Evolutionary conservation across 306 rosid species (phyloP).

Genomic region (Sechiopsis laciniata): DNA sequence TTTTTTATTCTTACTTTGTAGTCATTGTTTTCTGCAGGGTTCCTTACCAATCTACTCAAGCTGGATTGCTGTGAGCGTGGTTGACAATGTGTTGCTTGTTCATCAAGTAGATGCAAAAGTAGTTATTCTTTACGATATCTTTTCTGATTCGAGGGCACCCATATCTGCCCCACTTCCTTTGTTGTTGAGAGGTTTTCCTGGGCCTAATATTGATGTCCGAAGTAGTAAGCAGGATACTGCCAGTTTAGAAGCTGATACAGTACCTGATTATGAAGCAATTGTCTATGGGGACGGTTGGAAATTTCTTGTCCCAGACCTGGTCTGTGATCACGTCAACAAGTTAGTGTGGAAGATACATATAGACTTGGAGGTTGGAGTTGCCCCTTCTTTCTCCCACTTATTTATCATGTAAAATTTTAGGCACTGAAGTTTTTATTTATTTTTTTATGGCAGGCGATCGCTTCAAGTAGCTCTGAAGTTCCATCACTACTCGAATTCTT

Average conservation of each 20-base stretch:
- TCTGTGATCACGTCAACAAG: conserved; percentile 64
- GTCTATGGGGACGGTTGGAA: conserved; percentile 69
- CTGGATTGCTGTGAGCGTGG: conserved; percentile 80
- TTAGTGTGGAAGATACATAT: conserved; percentile 77
- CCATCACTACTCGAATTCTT: conserved; percentile 86
- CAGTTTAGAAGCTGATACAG: conserved; percentile 39
- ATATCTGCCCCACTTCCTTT: conserved; percentile 97
- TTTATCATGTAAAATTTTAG: conserved; percentile 11
- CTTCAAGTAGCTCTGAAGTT: conserved; percentile 94
- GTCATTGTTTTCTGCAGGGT: conserved; percentile 51
- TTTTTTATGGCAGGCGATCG: conserved; percentile 59
- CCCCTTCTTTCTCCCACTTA: background rate
- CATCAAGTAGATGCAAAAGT: conserved; percentile 98
- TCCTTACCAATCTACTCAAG: conserved; percentile 90
- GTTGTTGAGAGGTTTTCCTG: conserved; percentile 68
- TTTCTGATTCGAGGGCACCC: conserved; percentile 80
- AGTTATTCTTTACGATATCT: conserved; percentile 82
- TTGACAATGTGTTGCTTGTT: conserved; percentile 84
- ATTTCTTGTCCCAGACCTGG: conserved; percentile 79
- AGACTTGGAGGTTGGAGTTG: conserved; percentile 68
- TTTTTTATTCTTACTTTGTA: background rate
- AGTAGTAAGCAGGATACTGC: conserved; percentile 52
- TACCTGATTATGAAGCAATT: conserved; percentile 47
- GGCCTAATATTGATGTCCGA: conserved; percentile 47
- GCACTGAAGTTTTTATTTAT: background rate